A percentile compares a stretch with the other conserved stretches of the same genome.
Evolutionary conservation across 2,329 filamentous ascomycete species (phyloP).

Genomic region (Ampelomyces quisqualis): DNA sequence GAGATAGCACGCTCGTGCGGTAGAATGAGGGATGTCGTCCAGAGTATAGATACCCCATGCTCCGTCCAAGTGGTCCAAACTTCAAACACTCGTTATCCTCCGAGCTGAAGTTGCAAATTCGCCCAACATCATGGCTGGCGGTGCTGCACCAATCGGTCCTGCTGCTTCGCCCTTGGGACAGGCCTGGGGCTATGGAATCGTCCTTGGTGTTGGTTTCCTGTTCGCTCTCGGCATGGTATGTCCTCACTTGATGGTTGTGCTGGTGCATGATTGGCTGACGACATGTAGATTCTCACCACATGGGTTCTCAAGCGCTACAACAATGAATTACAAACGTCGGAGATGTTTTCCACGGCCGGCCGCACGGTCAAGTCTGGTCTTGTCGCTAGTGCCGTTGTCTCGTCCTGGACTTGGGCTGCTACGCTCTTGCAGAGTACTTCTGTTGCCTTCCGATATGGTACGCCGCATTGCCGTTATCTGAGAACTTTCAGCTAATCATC

Average conservation of each 20-base stretch:
- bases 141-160: slow-evolving; percentile 27
- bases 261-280: neutral
- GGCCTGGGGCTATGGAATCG: slow-evolving; percentile 38
- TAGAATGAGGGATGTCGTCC: neutral
- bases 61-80: neutral
- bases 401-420: slow-evolving; percentile 36
- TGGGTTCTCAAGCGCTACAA: slow-evolving; percentile 36
- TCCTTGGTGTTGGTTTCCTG: slow-evolving; percentile 35
- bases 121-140: slow-evolving; percentile 24
- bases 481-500: neutral
- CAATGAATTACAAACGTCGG: slow-evolving; percentile 34
- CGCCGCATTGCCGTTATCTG: neutral
- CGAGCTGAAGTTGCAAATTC: slow-evolving; percentile 1
- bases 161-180: slow-evolving; percentile 29
- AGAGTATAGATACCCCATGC: neutral
- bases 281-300: slow-evolving; percentile 26
- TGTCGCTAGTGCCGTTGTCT: slow-evolving; percentile 34
- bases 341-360: slow-evolving; percentile 36
- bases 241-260: neutral
- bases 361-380: slow-evolving; percentile 37
- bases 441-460: slow-evolving; percentile 39
- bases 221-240: slow-evolving; percentile 34
- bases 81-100: too few species aligned
- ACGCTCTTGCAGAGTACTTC: slow-evolving; percentile 34
- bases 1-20: neutral